A percentile compares a stretch with the other conserved stretches of the same genome.
Conservation (phyloP, 352 stramenopile species). For the Phytophthora quininea region DNA sequence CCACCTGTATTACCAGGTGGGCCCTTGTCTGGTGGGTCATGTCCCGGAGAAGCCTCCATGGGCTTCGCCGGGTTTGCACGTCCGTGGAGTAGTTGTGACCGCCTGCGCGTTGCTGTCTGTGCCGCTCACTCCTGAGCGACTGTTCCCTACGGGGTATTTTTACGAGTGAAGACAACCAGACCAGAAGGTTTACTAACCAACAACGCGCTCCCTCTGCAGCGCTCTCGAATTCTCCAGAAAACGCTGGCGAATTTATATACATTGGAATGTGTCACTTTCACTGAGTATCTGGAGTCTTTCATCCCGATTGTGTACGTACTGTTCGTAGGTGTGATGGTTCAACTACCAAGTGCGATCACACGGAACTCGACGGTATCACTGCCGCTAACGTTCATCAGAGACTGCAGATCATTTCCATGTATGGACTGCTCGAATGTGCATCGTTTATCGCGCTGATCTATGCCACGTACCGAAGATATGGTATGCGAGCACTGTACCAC, state of each 20-base stretch:
- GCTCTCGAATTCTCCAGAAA: neutral
- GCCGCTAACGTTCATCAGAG: neutral
- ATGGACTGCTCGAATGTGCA: slow-evolving; percentile 9
- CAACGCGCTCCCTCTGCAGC: neutral
- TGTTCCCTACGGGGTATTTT: neutral
- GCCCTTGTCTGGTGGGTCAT: neutral
- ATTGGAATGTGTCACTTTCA: slow-evolving; percentile 31
- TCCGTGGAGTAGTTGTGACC: neutral
- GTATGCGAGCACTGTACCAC: neutral
- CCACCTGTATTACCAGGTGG: no score
- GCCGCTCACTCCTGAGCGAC: neutral
- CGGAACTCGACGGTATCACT: slow-evolving; percentile 21
- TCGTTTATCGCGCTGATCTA: slow-evolving; percentile 8
- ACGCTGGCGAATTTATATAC: slow-evolving; percentile 22
- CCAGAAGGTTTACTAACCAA: no score
- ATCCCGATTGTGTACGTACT: slow-evolving; percentile 33
- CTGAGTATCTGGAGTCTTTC: slow-evolving; percentile 38
- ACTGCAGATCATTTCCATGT: slow-evolving; percentile 1
- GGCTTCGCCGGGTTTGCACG: neutral
- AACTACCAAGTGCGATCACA: slow-evolving; percentile 25
- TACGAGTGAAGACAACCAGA: neutral
- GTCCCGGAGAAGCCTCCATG: neutral
- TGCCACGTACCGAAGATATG: neutral
- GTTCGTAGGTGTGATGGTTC: slow-evolving; percentile 15
- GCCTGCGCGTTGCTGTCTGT: neutral